Base-by-base conservation (phyloP, 805 yeast genomes). In the Metschnikowia kunwiensis region DNA sequence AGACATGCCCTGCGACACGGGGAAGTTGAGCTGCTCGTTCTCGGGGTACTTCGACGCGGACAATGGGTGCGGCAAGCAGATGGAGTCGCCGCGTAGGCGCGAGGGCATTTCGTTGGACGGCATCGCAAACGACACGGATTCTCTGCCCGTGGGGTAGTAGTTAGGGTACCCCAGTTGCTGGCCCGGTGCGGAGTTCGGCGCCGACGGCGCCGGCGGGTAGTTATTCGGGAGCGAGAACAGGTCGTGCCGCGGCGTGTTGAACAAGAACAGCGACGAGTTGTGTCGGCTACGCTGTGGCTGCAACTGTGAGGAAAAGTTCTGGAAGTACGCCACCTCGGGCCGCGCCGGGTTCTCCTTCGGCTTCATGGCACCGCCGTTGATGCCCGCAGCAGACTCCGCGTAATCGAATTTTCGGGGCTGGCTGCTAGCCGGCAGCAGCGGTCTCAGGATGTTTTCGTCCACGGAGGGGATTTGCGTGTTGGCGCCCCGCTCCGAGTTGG, bases 41-140 rank as follows among this genome's bases (percentile, higher is more conserved):
- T 40, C 47, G 6, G 27, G 29, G 27, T 30, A 38, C 17, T 33
- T 40, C 3, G 39, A 22, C 2, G 37, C 18, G 4, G 40, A 38
- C 11, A 56, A 46, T 3, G 68, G 67, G 11, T 70, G 71, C 2
- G 70, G 72, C 5, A 66, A 50, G 26, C 49, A 61, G 7, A 66
- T 58, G 18, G 63, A 56, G 39, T 66, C 71, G 8, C 67, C 68
- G 20, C 72, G 48, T 16, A 66, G 58, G 31, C 70, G 48, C 22
- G 3, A 35, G 21, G n/a, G 34, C n/a, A 27, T 11, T 11, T 42
- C 50, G 7, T 39, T 25, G 24, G 38, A 42, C n/a, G 38, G 38
- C 2, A 24, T 17, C n/a, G 36, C 25, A 14, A 36, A 36, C 14
- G 43, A 25, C 24, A 38, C 31, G 17, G 52, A 39, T 24, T 54